Base-by-base conservation (phyloP, 1,284 basidiomycete species). In the Baeospora myosura region DNA sequence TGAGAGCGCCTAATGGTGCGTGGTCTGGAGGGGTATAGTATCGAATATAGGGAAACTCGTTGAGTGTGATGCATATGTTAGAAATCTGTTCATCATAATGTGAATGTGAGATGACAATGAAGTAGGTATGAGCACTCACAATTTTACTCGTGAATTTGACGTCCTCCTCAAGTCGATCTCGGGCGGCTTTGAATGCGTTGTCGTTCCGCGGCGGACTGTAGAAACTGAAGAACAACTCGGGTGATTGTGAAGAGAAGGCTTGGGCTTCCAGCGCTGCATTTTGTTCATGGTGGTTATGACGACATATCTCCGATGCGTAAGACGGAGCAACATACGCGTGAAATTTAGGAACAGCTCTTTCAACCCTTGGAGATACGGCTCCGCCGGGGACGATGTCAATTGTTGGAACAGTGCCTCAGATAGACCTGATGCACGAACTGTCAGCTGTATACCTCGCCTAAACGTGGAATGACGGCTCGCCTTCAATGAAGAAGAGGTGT, bases 401-500 rank as follows among this genome's bases (percentile, higher is more conserved):
- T 72, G 76, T 49, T 86, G 70, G 45, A 94, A 85, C 14, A 95
- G 68, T 11, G 68, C 60, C 52, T 96, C 92, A 18, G 78, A 61
- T 40, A 91, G 65, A 14, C 74, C 88, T 90, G 49, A 32, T 18
- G 24, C 33, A 28, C 41, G 26, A 23, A 31, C 26, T 14, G 45
- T n/a, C n/a, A n/a, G n/a, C n/a, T n/a, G n/a, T n/a, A n/a, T n/a
- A 32, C 18, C 30, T 30, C 32, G 32, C 33, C 40, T 23, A 32
- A 30, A 8, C 6, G 21, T 44, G 30, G 46, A 26, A 37, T 42
- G 49, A 37, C 21, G 17, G 64, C 78, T 53, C 52, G 89, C 94
- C 85, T 60, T 98, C 96, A 41, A 95, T 74, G 62, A 98, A 98
- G 73, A 96, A 97, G 44, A 98, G 62, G 62, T 98, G 91, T 0